Evolutionary conservation across 2,329 filamentous ascomycete genomes (phyloP).

Genomic region (Botrytis cinerea): DNA sequence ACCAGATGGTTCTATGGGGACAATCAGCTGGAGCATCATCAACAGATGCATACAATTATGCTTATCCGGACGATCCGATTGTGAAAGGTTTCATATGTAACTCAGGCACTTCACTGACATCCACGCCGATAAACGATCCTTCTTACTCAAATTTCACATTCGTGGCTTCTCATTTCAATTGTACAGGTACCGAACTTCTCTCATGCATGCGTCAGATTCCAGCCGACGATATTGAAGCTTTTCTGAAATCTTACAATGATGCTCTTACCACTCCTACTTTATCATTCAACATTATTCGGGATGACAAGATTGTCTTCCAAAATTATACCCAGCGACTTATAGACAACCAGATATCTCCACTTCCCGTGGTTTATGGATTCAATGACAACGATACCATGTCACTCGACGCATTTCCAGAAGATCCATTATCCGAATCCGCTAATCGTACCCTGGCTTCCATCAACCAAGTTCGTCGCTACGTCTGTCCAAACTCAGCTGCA

Average conservation of each 20-base stretch:
- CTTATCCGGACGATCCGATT: not conserved
- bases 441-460: not conserved
- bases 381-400: not conserved
- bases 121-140: not conserved
- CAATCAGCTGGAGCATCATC: not conserved
- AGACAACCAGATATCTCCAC: not conserved
- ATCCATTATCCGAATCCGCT: not conserved
- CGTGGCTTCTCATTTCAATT: not conserved
- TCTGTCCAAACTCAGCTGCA: not conserved
- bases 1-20: not conserved
- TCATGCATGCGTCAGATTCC: not conserved
- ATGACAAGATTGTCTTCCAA: not conserved
- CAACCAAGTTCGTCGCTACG: not conserved
- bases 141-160: not conserved
- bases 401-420: not conserved
- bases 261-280: not conserved
- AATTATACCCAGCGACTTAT: not conserved
- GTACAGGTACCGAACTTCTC: not conserved
- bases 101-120: accelerated
- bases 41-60: not conserved
- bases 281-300: not conserved
- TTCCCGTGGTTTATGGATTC: not conserved
- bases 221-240: not conserved
- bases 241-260: not conserved
- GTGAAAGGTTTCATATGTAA: not conserved